These are phyloP conservation scores for Cordyceps cicadae DNA, from an alignment of 2,329 filamentous ascomycete genomes.

Conservation along the genomic window DNA sequence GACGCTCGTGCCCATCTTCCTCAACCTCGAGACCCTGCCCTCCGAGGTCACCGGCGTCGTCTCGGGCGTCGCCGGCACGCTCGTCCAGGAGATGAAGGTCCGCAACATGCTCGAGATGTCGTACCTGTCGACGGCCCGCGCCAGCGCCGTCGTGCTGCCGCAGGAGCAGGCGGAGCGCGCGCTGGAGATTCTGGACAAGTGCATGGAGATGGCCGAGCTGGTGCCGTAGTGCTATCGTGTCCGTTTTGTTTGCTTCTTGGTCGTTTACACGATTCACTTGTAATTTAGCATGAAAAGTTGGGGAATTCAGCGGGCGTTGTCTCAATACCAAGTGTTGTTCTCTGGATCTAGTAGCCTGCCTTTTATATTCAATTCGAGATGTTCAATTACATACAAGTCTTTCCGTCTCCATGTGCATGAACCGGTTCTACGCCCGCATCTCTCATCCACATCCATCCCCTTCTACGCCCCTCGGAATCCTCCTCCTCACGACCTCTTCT, in stretches of 20 bases:
- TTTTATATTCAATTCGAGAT: background rate
- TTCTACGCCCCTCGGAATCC: background rate
- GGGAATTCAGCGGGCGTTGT: background rate
- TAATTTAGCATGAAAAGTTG: background rate
- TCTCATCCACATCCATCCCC: background rate
- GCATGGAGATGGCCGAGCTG: constrained; percentile 14
- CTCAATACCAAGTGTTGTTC: too few species aligned
- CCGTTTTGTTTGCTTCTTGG: background rate
- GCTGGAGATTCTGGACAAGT: constrained; percentile 56
- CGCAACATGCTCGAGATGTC: constrained; percentile 64
- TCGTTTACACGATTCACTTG: background rate
- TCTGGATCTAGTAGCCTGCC: too few species aligned
- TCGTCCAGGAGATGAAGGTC: constrained; percentile 63
- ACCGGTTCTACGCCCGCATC: background rate
- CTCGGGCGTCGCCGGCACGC: constrained; percentile 77
- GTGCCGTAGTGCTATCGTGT: background rate
- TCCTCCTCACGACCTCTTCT: constrained; percentile 26
- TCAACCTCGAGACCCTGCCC: constrained; percentile 73
- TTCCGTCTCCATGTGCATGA: background rate
- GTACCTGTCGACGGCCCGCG: constrained; percentile 80
- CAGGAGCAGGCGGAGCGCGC: constrained; percentile 66
- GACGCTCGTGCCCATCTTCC: constrained; percentile 73
- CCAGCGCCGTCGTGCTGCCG: constrained; percentile 80
- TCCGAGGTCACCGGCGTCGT: constrained; percentile 91
- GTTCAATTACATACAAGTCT: too few species aligned